phyloP scores from a whole-genome alignment of 2,329 filamentous ascomycete species.

The Aspergillus niger region DNA sequence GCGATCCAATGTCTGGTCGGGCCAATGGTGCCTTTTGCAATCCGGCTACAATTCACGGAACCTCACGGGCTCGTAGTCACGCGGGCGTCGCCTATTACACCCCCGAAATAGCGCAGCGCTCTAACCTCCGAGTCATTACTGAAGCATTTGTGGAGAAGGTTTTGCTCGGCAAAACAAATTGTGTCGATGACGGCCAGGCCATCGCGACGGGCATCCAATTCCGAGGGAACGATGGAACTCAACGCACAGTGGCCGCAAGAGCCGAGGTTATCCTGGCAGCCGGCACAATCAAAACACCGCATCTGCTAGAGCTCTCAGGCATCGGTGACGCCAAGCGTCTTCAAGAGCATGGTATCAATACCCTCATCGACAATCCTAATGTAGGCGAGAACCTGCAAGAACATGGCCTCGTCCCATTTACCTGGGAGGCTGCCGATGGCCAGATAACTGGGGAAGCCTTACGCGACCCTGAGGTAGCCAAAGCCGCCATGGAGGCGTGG shows the following conservation, averaged over 20 bases:
- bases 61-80: conserved; percentile 17
- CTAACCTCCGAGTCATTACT: conserved; percentile 52
- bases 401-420: conserved; percentile 34
- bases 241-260: conserved; percentile 31
- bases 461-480: conserved; percentile 21
- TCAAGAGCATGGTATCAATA: conserved; percentile 42
- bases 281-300: conserved; percentile 59
- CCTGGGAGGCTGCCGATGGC: conserved; percentile 27
- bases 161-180: conserved; percentile 31
- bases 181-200: conserved; percentile 24
- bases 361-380: conserved; percentile 46
- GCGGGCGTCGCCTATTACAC: conserved; percentile 20
- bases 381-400: conserved; percentile 57
- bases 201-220: conserved; percentile 25
- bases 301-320: conserved; percentile 62
- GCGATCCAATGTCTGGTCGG: background rate
- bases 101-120: conserved; percentile 36
- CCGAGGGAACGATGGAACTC: conserved; percentile 21
- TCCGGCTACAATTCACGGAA: conserved; percentile 36
- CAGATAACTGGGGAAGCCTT: conserved; percentile 27
- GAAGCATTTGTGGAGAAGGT: conserved; percentile 52
- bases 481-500: conserved; percentile 28
- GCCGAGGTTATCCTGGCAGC: conserved; percentile 62
- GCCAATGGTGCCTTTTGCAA: background rate
- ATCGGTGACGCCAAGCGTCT: conserved; percentile 55